Evolutionary conservation across 176 grass and related monocot genomes (phyloP).

Genomic region (Bolboschoenus planiculmis): DNA sequence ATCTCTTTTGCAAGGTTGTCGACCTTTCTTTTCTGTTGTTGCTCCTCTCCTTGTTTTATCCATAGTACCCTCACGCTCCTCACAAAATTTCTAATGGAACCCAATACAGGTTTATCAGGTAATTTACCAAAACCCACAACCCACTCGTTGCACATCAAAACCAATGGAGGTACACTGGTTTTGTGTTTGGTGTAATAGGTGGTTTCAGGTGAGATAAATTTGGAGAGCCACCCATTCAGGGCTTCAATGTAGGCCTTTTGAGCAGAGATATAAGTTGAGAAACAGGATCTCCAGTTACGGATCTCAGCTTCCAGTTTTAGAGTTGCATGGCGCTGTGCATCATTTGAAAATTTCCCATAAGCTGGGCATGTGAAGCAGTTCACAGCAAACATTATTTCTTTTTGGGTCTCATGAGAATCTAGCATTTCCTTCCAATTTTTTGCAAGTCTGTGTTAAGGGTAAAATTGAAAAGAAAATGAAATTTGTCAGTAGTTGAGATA

Average conservation of each 20-base stretch:
- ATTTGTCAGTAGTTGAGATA: not conserved
- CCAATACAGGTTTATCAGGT: conserved; percentile 39
- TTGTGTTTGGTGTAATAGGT: conserved; percentile 55
- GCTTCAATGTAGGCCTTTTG: conserved; percentile 76
- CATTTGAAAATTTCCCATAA: conserved; percentile 86
- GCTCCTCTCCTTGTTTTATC: conserved; percentile 88
- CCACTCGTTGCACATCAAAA: conserved; percentile 72
- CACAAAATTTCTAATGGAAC: conserved; percentile 68
- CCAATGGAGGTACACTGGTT: conserved; percentile 43
- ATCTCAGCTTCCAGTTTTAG: conserved; percentile 77
- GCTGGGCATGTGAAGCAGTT: conserved; percentile 84
- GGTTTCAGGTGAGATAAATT: conserved; percentile 64
- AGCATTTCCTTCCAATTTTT: conserved; percentile 90
- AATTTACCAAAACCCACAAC: conserved; percentile 37
- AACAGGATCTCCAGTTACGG: conserved; percentile 85
- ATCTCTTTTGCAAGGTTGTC: conserved; percentile 72
- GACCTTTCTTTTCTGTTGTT: conserved; percentile 86
- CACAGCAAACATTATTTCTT: conserved; percentile 96
- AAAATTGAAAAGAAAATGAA: not conserved
- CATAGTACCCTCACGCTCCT: conserved; percentile 73
- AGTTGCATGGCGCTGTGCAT: conserved; percentile 76
- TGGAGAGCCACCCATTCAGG: conserved; percentile 83
- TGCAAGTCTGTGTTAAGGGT: conserved; percentile 37
- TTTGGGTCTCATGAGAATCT: conserved; percentile 84
- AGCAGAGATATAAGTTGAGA: conserved; percentile 47